phyloP scores from a whole-genome alignment of 2,329 filamentous ascomycete genomes.

The Aspergillus sp. region DNA sequence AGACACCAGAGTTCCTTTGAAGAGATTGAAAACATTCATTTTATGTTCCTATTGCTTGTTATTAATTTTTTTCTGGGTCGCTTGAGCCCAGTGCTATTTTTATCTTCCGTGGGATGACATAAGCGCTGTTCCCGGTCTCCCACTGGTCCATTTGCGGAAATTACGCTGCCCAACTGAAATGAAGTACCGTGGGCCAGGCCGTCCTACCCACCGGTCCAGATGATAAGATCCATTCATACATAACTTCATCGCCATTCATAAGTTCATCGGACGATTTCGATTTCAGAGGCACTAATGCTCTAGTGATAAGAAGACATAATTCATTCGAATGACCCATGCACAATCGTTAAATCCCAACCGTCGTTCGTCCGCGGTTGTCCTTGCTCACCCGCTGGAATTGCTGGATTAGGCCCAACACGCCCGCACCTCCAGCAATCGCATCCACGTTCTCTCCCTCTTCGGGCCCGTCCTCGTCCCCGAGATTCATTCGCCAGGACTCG shows the following conservation, averaged over 20 bases:
- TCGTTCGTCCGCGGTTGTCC: constrained; percentile 35
- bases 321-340: neutral
- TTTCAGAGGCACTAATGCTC: neutral
- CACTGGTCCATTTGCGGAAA: neutral
- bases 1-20: no score
- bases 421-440: constrained; percentile 47
- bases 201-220: no score
- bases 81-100: neutral
- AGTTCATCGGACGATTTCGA: neutral
- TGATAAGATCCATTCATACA: no score
- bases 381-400: constrained; percentile 62
- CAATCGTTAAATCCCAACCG: constrained; percentile 31
- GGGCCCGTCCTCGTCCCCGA: constrained; percentile 39
- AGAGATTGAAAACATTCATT: neutral
- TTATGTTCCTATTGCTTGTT: no score
- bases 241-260: neutral
- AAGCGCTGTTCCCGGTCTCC: neutral
- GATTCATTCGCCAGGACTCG: constrained; percentile 49
- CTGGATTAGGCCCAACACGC: constrained; percentile 64
- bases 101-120: neutral
- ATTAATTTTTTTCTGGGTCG: no score
- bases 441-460: constrained; percentile 51
- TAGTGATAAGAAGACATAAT: no score
- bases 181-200: no score
- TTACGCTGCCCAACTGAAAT: neutral